A percentile compares a stretch with the other conserved stretches of the same genome.
Conservation (phyloP, 306 rosid genomes). For the Quercus gilva region DNA sequence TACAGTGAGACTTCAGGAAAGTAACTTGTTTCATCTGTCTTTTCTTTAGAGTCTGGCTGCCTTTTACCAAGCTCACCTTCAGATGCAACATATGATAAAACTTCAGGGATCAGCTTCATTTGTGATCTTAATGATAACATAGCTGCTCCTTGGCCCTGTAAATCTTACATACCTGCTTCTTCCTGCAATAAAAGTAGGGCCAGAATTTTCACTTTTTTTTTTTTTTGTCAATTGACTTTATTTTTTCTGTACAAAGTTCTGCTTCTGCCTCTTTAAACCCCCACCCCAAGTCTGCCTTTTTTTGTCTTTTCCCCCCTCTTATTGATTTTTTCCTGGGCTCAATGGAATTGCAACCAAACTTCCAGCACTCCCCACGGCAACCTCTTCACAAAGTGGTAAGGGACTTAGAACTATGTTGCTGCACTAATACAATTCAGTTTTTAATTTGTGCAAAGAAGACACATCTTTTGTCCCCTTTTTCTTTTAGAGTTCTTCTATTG, state of each 20-base stretch:
- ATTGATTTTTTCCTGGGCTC: conserved; percentile 6
- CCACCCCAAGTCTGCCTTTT: neutral
- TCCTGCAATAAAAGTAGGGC: conserved; percentile 59
- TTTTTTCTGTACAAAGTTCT: neutral
- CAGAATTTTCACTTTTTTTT: conserved; percentile 4
- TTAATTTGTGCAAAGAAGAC: neutral
- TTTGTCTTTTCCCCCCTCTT: neutral
- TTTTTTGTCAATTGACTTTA: neutral
- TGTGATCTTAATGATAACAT: conserved; percentile 76
- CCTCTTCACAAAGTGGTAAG: conserved; percentile 54
- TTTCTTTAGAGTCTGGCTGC: conserved; percentile 56
- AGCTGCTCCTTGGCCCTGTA: conserved; percentile 70
- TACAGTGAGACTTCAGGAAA: neutral
- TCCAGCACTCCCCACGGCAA: conserved; percentile 54
- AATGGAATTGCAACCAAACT: conserved; percentile 36
- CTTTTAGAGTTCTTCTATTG: no score
- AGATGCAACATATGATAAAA: conserved; percentile 47
- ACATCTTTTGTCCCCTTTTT: neutral
- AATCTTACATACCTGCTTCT: conserved; percentile 32
- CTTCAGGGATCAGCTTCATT: conserved; percentile 59
- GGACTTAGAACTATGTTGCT: neutral
- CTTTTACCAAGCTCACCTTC: conserved; percentile 67
- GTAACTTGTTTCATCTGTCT: conserved; percentile 15
- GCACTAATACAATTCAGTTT: neutral
- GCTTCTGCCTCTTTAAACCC: neutral